Evolutionary conservation across 139 green algal genomes (phyloP).

Genomic region (Coccomyxa sp.): DNA sequence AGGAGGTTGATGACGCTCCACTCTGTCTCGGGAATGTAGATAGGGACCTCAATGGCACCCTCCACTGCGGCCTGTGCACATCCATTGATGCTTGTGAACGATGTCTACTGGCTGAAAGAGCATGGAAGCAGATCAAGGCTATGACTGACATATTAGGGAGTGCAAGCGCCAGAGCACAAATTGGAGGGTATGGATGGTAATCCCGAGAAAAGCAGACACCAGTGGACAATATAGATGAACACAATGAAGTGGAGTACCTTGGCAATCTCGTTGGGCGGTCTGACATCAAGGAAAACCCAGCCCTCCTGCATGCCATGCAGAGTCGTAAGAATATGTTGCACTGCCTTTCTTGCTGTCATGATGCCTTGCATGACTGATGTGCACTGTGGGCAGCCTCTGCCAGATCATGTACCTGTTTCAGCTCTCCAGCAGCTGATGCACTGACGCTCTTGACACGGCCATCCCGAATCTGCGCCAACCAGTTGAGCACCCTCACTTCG

Average conservation of each 20-base stretch:
- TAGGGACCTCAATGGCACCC: constrained; percentile 50
- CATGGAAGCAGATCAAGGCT: neutral
- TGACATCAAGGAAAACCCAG: constrained; percentile 84
- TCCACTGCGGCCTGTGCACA: constrained; percentile 24
- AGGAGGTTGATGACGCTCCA: constrained; percentile 43
- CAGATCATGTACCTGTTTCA: constrained; percentile 22
- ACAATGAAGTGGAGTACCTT: constrained; percentile 36
- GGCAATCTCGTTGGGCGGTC: constrained; percentile 60
- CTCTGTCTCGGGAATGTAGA: constrained; percentile 67
- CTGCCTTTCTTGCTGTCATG: neutral
- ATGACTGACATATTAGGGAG: neutral
- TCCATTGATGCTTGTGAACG: neutral
- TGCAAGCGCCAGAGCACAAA: no score
- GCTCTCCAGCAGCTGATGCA: constrained; percentile 27
- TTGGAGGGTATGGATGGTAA: no score
- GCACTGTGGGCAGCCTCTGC: no score
- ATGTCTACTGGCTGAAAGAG: neutral
- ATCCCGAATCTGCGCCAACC: constrained; percentile 27
- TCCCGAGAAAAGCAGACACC: no score
- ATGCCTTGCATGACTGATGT: no score
- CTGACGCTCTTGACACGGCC: constrained; percentile 59
- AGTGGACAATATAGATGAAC: no score
- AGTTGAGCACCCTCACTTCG: no score
- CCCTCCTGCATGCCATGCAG: constrained; percentile 42
- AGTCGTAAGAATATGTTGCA: neutral